Evolutionary conservation across 2,329 filamentous ascomycete species (phyloP).

Genomic region (Aureobasidium melanogenum): DNA sequence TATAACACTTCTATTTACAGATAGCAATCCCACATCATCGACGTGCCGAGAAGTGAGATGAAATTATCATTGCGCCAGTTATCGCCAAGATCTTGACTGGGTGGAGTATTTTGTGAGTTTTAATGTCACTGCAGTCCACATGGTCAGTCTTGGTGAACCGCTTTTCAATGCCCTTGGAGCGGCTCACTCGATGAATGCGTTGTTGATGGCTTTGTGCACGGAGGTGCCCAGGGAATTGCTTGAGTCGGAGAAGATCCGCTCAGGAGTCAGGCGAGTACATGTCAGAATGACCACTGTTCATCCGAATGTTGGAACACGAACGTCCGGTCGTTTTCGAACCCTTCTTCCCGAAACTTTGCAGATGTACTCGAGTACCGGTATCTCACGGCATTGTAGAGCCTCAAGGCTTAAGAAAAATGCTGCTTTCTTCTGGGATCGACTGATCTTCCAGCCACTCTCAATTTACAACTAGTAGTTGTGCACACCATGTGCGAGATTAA

Average conservation of each 20-base stretch:
- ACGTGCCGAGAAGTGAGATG: too few species aligned
- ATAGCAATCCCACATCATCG: too few species aligned
- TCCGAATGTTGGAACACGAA: not conserved
- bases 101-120: too few species aligned
- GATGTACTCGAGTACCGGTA: not conserved
- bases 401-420: not conserved
- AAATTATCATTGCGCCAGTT: too few species aligned
- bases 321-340: not conserved
- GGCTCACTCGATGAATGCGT: too few species aligned
- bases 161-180: too few species aligned
- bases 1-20: too few species aligned
- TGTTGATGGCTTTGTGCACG: too few species aligned
- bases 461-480: not conserved
- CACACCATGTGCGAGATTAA: not conserved
- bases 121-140: too few species aligned
- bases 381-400: not conserved
- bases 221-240: not conserved
- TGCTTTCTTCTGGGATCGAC: not conserved
- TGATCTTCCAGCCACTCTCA: not conserved
- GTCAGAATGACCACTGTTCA: not conserved
- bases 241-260: not conserved
- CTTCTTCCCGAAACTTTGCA: not conserved
- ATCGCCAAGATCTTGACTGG: too few species aligned
- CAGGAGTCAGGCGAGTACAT: not conserved
- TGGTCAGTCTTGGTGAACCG: too few species aligned